Evolutionary conservation across 2,329 filamentous ascomycete genomes (phyloP).

Genomic region (Epicoccum sorghinum): DNA sequence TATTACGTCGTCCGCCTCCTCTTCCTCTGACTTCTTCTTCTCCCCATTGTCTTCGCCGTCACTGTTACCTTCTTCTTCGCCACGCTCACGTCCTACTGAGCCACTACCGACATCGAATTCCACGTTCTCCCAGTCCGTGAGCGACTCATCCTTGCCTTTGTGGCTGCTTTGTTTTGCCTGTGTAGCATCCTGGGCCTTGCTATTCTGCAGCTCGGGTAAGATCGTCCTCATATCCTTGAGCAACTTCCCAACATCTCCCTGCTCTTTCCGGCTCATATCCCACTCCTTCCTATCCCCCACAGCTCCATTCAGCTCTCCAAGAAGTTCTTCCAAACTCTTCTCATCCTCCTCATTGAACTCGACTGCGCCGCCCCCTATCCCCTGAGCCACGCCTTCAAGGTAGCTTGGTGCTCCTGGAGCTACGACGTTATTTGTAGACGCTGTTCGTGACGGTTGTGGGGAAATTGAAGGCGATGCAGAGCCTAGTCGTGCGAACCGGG

Average conservation of each 20-base stretch:
- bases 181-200: conserved; percentile 11
- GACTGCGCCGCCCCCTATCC: conserved; percentile 30
- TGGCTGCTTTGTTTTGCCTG: background rate
- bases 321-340: conserved; percentile 54
- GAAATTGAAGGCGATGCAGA: conserved; percentile 36
- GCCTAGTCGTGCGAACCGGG: conserved; percentile 46
- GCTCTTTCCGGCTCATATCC: conserved; percentile 49
- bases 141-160: conserved; percentile 18
- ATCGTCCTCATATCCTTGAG: conserved; percentile 51
- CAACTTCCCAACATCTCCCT: conserved; percentile 49
- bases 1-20: conserved; percentile 55
- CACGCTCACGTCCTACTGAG: conserved; percentile 21
- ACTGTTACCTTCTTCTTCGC: conserved; percentile 26
- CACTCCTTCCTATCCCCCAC: conserved; percentile 46
- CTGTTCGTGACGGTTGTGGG: conserved; percentile 32
- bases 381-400: conserved; percentile 40
- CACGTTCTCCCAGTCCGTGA: conserved; percentile 42
- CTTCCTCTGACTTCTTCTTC: conserved; percentile 40
- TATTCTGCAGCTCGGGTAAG: conserved; percentile 42
- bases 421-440: conserved; percentile 22
- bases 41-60: conserved; percentile 22
- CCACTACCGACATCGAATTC: conserved; percentile 38
- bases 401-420: conserved; percentile 45
- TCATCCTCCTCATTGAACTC: conserved; percentile 50
- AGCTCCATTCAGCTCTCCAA: conserved; percentile 48